Evolutionary conservation across 164 flowering plant genomes (phyloP).

Genomic region (Vitis rupestris): DNA sequence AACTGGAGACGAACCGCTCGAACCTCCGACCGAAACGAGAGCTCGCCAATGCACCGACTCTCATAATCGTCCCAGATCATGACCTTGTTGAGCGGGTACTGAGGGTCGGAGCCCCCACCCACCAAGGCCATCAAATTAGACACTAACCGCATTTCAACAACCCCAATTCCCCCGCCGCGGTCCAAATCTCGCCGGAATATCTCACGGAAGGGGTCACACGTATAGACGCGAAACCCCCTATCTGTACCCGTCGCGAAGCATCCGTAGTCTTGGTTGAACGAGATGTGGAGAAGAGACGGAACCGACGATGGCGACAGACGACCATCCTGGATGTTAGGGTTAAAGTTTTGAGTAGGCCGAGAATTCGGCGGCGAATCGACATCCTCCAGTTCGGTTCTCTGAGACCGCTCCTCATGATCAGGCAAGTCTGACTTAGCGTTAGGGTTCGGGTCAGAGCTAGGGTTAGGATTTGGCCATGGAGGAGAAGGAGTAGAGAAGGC

Average conservation of each 20-base stretch:
- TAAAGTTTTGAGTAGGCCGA: not conserved
- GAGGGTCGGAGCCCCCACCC: slow-evolving; percentile 72
- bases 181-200: slow-evolving; percentile 66
- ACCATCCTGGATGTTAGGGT: slow-evolving; percentile 3
- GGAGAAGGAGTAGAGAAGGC: slow-evolving; percentile 33
- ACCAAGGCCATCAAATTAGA: slow-evolving; percentile 68
- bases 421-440: too few relatives aligned
- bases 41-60: slow-evolving; percentile 69
- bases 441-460: slow-evolving; percentile 15
- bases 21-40: slow-evolving; percentile 59
- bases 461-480: slow-evolving; percentile 32
- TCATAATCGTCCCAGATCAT: slow-evolving; percentile 93
- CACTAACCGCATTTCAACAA: slow-evolving; percentile 79
- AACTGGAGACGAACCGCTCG: slow-evolving; percentile 52
- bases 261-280: slow-evolving; percentile 68
- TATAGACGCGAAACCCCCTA: slow-evolving; percentile 68
- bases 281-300: slow-evolving; percentile 45
- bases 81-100: slow-evolving; percentile 73
- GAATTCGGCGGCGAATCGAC: not conserved
- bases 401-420: too few relatives aligned
- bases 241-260: slow-evolving; percentile 68
- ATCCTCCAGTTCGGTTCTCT: not conserved
- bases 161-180: slow-evolving; percentile 56
- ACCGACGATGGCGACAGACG: slow-evolving; percentile 7
- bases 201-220: slow-evolving; percentile 78